Evolutionary conservation across 2,329 filamentous ascomycete genomes (phyloP), one percentile per base, ranked within the genome.

Genomic region (Pezicula neosporulosa): DNA sequence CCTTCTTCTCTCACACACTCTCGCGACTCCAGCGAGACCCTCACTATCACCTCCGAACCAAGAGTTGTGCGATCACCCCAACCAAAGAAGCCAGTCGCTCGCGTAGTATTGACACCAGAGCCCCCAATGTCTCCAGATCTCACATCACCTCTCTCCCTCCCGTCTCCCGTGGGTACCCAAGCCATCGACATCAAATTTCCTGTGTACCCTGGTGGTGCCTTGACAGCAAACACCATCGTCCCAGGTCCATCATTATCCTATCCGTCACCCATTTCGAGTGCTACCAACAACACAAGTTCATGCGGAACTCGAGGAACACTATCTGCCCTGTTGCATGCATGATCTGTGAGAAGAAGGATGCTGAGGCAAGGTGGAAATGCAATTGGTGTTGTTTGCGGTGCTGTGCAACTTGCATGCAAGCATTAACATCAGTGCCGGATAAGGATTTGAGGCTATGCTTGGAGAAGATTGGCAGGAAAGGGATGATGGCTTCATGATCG

Each of bases 371-470:
- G 18, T 67, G 60, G 60, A 57, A 56, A 39, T 68, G 66, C 44
- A 58, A 57, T 19, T 68, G 66, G 66, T 68, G 66, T 43, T 66
- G 61, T 48, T 44, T 68, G 30, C 60, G 64, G 42, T 57, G 60
- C 18, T 68, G 66, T 51, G 57, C 52, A n/a, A 50, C 42, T 28
- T 68, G 66, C 51, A 63, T 66, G 59, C 50, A 62, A 43, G 48
- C 57, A 12, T 50, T 67, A 35, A 44, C 51, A 21, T 56, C 51
- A 2, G 56, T 58, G 28, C 56, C 61, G 2, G 59, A 56, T 41
- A 63, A 58, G 42, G 62, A 66, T 52, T 37, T 67, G 33, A 53
- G 37, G 8, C n/a, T 55, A 15, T 58, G 53, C 24, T 49, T 66
- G 27, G 57, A 62, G 21, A 56, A 49, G 42, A 45, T 63, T 47